Evolutionary conservation across 345 rosid species (phyloP).

Genomic region (Eucalyptus sp.): DNA sequence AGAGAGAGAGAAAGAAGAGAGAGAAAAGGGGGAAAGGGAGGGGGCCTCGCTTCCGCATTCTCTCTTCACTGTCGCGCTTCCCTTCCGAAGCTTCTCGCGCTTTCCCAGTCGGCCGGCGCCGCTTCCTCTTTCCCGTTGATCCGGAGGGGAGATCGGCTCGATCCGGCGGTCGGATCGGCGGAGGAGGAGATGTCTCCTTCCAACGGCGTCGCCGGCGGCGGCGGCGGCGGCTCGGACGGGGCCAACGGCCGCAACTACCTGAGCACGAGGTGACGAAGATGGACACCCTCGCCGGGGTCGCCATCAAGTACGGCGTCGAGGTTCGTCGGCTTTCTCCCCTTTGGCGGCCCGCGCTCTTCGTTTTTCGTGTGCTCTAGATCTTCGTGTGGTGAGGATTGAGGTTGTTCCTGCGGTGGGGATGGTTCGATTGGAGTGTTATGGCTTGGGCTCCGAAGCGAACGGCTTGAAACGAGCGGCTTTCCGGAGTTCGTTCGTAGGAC

Average conservation of each 20-base stretch:
- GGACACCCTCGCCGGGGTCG: constrained; percentile 67
- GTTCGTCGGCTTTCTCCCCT: background rate
- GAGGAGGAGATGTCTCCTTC: constrained; percentile 22
- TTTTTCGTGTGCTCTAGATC: background rate
- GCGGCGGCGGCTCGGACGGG: background rate
- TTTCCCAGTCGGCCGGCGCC: background rate
- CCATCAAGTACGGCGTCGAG: constrained; percentile 72
- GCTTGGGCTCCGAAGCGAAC: background rate
- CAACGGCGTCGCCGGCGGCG: background rate
- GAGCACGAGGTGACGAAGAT: constrained; percentile 44
- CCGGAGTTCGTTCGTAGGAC: background rate
- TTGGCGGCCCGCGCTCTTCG: background rate
- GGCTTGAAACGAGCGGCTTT: background rate
- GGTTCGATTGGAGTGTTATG: background rate
- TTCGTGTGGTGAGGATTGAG: background rate
- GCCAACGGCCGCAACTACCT: constrained; percentile 16
- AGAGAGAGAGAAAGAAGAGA: background rate
- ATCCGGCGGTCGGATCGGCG: background rate
- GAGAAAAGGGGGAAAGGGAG: rapidly evolving
- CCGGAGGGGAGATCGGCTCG: background rate
- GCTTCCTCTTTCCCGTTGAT: background rate
- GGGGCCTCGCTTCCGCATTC: background rate
- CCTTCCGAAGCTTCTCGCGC: background rate
- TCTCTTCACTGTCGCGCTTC: background rate
- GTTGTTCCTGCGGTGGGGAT: background rate